Evolutionary conservation across 345 rosid species (phyloP).

Genomic region (Arabis alpina): DNA sequence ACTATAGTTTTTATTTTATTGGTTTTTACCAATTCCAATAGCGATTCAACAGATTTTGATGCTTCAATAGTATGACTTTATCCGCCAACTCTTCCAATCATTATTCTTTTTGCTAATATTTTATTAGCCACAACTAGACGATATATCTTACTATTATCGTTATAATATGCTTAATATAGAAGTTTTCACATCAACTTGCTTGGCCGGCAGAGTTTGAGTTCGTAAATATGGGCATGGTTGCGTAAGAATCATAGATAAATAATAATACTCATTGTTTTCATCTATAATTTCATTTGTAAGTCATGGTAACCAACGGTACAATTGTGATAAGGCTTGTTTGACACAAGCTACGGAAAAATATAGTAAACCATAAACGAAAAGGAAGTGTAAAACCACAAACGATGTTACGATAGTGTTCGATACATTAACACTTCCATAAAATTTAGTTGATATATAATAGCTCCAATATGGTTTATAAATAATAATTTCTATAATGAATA

Average conservation of each 20-base stretch:
- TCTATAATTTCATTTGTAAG: not conserved
- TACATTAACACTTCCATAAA: not conserved
- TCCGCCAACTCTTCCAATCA: constrained; percentile 42
- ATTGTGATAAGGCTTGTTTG: too few relatives aligned
- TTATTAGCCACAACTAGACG: constrained; percentile 3
- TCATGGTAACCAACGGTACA: too few relatives aligned
- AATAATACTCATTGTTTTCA: not conserved
- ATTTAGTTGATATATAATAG: not conserved
- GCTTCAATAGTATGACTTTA: constrained; percentile 33
- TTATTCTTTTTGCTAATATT: constrained; percentile 21
- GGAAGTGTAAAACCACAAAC: too few relatives aligned
- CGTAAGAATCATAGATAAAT: constrained; percentile 19
- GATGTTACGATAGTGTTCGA: not conserved
- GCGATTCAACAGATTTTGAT: constrained; percentile 27
- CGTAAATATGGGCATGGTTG: constrained; percentile 30
- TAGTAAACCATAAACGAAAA: too few relatives aligned
- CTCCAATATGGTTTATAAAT: not conserved
- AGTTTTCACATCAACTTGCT: constrained; percentile 38
- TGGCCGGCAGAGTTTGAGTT: constrained; percentile 18
- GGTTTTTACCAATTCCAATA: constrained; percentile 28
- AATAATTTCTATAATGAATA: not conserved
- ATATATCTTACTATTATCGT: not conserved
- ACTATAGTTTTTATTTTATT: constrained; percentile 21
- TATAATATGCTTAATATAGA: constrained; percentile 34
- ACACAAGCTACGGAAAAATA: too few relatives aligned